These are phyloP conservation scores for Populus hybrid DNA, from an alignment of 441 rosid genomes.

Conservation along the genomic window DNA sequence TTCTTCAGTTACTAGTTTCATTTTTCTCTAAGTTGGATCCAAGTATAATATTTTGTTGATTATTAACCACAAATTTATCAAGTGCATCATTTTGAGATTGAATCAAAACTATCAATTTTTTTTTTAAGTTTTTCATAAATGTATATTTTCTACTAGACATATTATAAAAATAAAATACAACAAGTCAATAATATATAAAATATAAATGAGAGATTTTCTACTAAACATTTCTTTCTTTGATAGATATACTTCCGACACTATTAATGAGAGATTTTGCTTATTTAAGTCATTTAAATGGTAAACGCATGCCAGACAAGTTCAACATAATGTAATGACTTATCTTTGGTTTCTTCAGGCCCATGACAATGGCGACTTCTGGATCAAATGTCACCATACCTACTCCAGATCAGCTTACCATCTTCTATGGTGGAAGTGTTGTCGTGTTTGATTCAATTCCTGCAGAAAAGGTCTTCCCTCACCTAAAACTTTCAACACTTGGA, in stretches of 20 bases:
- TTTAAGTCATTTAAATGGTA: background rate
- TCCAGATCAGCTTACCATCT: constrained; percentile 72
- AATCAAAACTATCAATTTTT: no score
- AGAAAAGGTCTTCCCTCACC: constrained; percentile 53
- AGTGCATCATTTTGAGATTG: no score
- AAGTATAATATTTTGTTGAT: no score
- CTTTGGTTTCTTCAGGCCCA: constrained; percentile 31
- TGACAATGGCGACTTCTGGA: constrained; percentile 29
- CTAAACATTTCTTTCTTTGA: background rate
- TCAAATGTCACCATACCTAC: constrained; percentile 19
- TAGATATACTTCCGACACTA: background rate
- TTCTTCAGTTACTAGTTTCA: no score
- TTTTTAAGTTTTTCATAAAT: no score
- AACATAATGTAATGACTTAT: background rate
- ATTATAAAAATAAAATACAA: no score
- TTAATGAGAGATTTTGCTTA: background rate
- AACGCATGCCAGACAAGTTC: background rate
- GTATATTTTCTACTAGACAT: no score
- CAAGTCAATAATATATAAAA: no score
- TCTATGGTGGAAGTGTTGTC: constrained; percentile 69
- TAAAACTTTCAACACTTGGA: background rate
- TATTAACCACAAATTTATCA: no score
- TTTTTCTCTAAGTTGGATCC: no score
- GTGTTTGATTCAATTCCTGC: constrained; percentile 68
- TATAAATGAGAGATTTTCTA: no score